Base-by-base conservation (phyloP, 2,329 filamentous ascomycete genomes). In the Colletotrichum zoysiae region DNA sequence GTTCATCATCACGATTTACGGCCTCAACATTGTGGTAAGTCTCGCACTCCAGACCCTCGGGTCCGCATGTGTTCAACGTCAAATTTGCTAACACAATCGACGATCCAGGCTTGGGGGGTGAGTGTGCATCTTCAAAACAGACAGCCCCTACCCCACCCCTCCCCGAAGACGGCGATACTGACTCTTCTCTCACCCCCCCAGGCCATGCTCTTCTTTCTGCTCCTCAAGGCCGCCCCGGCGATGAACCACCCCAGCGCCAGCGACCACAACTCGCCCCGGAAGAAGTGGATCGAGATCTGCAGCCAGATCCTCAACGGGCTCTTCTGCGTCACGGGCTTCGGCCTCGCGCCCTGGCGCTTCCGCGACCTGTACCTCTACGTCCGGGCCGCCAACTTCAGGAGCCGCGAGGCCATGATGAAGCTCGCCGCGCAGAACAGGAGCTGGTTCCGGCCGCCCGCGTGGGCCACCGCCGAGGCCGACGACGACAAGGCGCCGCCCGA, bases 291-390 rank as follows among this genome's bases (percentile, higher is more conserved):
- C 5, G 70, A 74, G 18, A 74, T 74, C 38, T 42, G 23, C 50
- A 70, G 65, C 30, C 73, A 74, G 63, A 73, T 74, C 63, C 66
- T 74, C 44, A 97, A 95, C 77, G 92, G 88, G 0, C 87, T 97
- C 1, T 97, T 97, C 86, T 96, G 93, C 81, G 91, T 97, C 4
- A 95, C 93, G 0, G 94, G 91, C 0, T 95, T 97, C 75, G 94
- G 94, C 0, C 86, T 96, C 9, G 91, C 93, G 1, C 94, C 94
- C 0, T 97, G 94, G 94, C 74, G 74, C 6, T 75, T 75, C 56
- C 74, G 74, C 46, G 74, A 76, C 20, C 48, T 74, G 20, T 75
- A 75, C 44, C 55, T 50, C 35, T 77, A 74, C 50, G 62, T 74
- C 26, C 74, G 73, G 2, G 75, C 74, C 57, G 71, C 59, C 16